Evolutionary conservation across 1,284 basidiomycete species (phyloP), one percentile per base, ranked within the genome.

Genomic region (Ustilago crameri): DNA sequence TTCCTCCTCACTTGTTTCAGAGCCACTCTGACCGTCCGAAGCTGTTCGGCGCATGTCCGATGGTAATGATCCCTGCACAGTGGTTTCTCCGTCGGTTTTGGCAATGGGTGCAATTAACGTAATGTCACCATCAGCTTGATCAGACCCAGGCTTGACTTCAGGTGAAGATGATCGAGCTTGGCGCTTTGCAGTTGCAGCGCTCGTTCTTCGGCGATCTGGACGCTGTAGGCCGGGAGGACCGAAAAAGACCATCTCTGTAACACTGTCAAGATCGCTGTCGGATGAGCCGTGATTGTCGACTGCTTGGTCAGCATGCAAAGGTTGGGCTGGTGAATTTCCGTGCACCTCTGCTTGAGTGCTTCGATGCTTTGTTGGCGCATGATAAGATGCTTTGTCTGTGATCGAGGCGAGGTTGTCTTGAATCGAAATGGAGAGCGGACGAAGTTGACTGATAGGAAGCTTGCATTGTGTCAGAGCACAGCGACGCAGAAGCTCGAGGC

Each of bases 401-500:
- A 17, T 12, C 26, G 44, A 32, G 3, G 27, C 8, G 5, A 12
- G 27, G 8, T 32, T 30, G 26, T n/a, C 44, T 32, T 34, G 2
- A 7, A 15, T 17, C 18, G 17, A 5, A 23, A 22, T 15, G 14
- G 34, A 26, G 22, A 40, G 35, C 4, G 49, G 49, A 34, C 26
- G 32, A 17, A 43, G 9, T 5, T 18, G 4, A 4, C 24, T 23
- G 5, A 52, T 17, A 14, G 49, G 40, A 12, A 56, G 30, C 1
- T 23, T 23, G n/a, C 53, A 52, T 4, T 48, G 41, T 0, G 49
- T 20, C 17, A 63, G 26, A 17, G 60, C 42, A n/a, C 52, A 56
- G 18, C 52, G 60, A 23, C 60, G 53, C 15, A 63, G 3, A 26
- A 63, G 60, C n/a, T 63, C 53, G 3, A 63, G 34, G 15, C 53